A percentile compares a stretch with the other conserved stretches of the same genome.
phyloP scores from a whole-genome alignment of 306 rosid species.

The Sophora flavescens region DNA sequence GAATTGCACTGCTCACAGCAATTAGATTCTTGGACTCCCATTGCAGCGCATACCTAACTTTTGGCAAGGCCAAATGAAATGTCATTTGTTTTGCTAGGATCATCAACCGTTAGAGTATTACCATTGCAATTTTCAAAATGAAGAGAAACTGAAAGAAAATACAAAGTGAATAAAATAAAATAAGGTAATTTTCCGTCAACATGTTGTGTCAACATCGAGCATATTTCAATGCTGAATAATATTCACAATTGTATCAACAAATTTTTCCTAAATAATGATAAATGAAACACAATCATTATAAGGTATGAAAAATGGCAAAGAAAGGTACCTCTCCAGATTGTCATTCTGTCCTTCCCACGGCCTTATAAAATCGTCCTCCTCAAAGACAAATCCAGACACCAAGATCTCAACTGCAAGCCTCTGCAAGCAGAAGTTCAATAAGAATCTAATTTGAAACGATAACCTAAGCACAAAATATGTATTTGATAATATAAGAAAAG shows the following conservation, averaged over 20 bases:
- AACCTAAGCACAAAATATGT: conserved; percentile 10
- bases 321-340: conserved; percentile 80
- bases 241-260: conserved; percentile 22
- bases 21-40: conserved; percentile 71
- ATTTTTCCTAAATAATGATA: conserved; percentile 35
- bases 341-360: conserved; percentile 89
- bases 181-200: conserved; percentile 7
- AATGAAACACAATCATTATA: conserved; percentile 14
- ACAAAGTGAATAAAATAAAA: conserved; percentile 12
- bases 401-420: conserved; percentile 87
- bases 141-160: conserved; percentile 30
- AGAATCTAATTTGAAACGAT: conserved; percentile 27
- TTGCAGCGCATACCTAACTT: conserved; percentile 67
- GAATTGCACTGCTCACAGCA: conserved; percentile 74
- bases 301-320: conserved; percentile 38
- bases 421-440: conserved; percentile 53
- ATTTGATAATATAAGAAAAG: conserved; percentile 33
- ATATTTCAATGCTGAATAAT: conserved; percentile 21
- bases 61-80: conserved; percentile 51
- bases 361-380: conserved; percentile 77
- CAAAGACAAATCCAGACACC: conserved; percentile 85
- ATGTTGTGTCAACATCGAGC: conserved; percentile 12
- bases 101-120: conserved; percentile 37
- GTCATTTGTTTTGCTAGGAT: conserved; percentile 44
- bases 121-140: conserved; percentile 22